Conservation (phyloP, 305 asterid genomes). For the Solanum hybrid region DNA sequence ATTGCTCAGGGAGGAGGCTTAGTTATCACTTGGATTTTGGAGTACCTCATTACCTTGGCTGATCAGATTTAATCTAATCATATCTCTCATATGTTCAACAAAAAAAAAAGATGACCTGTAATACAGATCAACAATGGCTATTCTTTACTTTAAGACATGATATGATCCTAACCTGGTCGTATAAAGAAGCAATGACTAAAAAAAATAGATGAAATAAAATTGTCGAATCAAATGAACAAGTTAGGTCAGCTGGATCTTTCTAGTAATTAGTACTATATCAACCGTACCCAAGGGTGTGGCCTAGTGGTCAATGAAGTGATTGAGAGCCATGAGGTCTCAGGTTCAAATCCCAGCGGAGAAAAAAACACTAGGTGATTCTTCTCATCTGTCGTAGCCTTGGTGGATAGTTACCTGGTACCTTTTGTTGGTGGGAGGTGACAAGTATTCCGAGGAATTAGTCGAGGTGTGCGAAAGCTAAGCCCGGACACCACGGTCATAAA, state of each 20-base stretch:
- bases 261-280: not conserved
- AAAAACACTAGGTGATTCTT: not conserved
- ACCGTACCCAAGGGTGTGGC: not conserved
- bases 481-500: not conserved
- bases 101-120: not conserved
- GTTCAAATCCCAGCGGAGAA: not conserved
- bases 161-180: not conserved
- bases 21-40: not conserved
- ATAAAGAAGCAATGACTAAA: not conserved
- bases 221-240: not conserved
- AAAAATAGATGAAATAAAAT: not conserved
- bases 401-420: not conserved
- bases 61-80: not conserved
- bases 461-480: not conserved
- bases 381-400: not conserved
- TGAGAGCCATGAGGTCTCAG: not conserved
- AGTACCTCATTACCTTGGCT: not conserved
- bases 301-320: not conserved
- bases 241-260: not conserved
- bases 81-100: not conserved
- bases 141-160: not conserved
- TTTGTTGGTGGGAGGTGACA: not conserved
- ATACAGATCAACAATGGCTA: not conserved
- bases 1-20: not conserved
- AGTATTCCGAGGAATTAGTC: not conserved